Conservation (phyloP, 208 protist genomes). For the Acanthamoeba lenticulata region DNA sequence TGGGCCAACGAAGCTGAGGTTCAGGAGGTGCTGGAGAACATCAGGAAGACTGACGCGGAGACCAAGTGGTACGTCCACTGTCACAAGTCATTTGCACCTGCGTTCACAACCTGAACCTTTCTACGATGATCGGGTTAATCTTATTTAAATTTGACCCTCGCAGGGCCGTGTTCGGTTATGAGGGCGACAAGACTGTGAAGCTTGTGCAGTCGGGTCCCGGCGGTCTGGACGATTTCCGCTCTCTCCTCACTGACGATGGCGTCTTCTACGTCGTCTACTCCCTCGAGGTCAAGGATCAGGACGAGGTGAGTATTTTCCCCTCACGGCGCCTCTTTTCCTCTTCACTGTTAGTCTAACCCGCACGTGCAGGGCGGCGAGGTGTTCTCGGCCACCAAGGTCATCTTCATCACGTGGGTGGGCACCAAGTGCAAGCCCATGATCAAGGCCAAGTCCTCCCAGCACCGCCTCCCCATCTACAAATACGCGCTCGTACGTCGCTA, state of each 20-base stretch:
- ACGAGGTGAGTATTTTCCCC: background rate
- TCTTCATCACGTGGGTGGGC: conserved; percentile 70
- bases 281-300: conserved; percentile 14
- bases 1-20: conserved; percentile 32
- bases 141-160: background rate
- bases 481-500: background rate
- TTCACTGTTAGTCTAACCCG: too few species aligned
- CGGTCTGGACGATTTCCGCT: background rate
- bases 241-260: background rate
- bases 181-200: conserved; percentile 52
- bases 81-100: too few species aligned
- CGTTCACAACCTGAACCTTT: too few species aligned
- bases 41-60: background rate
- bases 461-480: conserved; percentile 60
- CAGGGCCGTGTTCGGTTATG: conserved; percentile 55
- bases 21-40: conserved; percentile 17
- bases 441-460: conserved; percentile 58
- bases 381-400: conserved; percentile 49
- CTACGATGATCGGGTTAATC: background rate
- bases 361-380: background rate
- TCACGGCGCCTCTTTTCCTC: background rate
- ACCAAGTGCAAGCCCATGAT: conserved; percentile 63
- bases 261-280: conserved; percentile 33
- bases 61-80: conserved; percentile 40
- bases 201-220: background rate